These are phyloP conservation scores for Oemleria cerasiformis DNA, from an alignment of 306 rosid genomes.

Conservation along the genomic window DNA sequence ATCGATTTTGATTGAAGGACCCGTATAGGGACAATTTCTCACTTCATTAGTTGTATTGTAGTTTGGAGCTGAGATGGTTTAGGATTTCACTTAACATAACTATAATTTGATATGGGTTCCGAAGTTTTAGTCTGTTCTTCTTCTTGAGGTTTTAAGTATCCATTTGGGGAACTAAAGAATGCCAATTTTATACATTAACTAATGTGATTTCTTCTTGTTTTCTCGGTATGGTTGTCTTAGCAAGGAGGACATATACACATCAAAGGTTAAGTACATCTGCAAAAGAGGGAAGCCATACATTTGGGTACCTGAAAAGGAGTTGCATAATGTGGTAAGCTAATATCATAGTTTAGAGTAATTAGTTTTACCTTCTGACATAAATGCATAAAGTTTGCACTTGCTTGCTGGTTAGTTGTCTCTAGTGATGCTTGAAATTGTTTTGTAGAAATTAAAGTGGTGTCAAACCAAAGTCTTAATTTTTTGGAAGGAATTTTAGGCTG, in stretches of 20 bases:
- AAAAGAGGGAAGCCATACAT: conserved; percentile 78
- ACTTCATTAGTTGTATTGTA: background rate
- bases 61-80: background rate
- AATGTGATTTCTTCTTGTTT: conserved; percentile 5
- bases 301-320: conserved; percentile 81
- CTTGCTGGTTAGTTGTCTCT: background rate
- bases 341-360: conserved; percentile 13
- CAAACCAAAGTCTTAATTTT: background rate
- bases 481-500: background rate
- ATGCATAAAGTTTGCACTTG: background rate
- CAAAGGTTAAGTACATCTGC: conserved; percentile 71
- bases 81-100: background rate
- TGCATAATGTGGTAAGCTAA: conserved; percentile 75
- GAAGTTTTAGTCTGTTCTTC: background rate
- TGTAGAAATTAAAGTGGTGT: background rate
- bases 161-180: background rate
- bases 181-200: background rate
- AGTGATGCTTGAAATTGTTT: background rate
- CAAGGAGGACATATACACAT: conserved; percentile 59
- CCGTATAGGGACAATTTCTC: background rate
- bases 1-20: background rate
- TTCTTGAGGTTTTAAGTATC: background rate
- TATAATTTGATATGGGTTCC: background rate
- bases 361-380: conserved; percentile 6
- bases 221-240: conserved; percentile 44